These are phyloP conservation scores for Xanthoconium separans DNA, from an alignment of 1,284 basidiomycete genomes.

Conservation along the genomic window DNA sequence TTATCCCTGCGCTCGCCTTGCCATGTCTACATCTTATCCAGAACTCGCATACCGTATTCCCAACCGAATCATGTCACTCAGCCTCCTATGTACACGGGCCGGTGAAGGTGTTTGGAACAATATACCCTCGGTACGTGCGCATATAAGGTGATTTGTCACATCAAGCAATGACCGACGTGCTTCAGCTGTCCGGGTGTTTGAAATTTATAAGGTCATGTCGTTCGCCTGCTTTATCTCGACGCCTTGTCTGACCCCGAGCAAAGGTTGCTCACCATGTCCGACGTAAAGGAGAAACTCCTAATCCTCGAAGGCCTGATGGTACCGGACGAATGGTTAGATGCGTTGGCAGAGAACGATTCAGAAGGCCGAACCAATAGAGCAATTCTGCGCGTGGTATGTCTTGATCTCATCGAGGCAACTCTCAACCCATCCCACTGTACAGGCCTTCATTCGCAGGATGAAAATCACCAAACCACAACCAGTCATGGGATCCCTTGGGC, in stretches of 20 bases:
- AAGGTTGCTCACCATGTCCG: constrained; percentile 14
- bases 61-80: constrained; percentile 63
- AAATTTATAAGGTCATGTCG: constrained; percentile 21
- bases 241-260: constrained; percentile 7
- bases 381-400: constrained; percentile 50
- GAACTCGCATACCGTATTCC: constrained; percentile 70
- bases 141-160: not conserved
- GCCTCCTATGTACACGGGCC: constrained; percentile 69
- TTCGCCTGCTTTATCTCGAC: not conserved
- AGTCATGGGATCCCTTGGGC: constrained; percentile 65
- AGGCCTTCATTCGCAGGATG: constrained; percentile 54
- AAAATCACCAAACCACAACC: constrained; percentile 59
- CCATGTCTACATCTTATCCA: constrained; percentile 21
- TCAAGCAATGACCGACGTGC: not conserved
- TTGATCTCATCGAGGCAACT: not conserved
- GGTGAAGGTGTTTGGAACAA: constrained; percentile 32
- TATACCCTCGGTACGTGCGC: constrained; percentile 25
- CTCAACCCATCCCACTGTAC: not conserved
- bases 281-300: constrained; percentile 41
- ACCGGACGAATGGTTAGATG: constrained; percentile 57
- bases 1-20: not conserved
- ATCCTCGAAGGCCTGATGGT: constrained; percentile 62
- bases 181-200: constrained; percentile 13
- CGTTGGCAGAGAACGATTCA: constrained; percentile 48
- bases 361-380: constrained; percentile 62